Base-by-base conservation (phyloP, 2,329 filamentous ascomycete genomes). In the Hymenoscyphus scutula region DNA sequence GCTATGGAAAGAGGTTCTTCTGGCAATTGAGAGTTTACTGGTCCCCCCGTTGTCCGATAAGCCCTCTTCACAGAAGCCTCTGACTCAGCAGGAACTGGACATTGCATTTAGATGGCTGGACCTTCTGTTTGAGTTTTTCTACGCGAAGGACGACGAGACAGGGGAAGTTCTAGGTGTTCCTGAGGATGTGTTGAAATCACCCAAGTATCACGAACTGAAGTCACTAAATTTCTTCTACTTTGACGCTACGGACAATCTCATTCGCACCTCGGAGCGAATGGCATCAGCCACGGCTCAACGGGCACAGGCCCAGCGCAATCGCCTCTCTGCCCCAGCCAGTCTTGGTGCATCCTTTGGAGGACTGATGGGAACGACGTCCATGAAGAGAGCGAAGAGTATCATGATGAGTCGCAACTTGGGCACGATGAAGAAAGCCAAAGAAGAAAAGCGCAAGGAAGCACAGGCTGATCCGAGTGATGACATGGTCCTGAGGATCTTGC, bases 191-290 rank as follows among this genome's bases (percentile, higher is more conserved):
- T 84, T 99, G 73, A 97, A 96, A 77, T 96, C 92, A 68, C 91
- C 94, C 73, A 99, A 99, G 83, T 99, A 97, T 81, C 93, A 97
- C 80, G 95, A 99, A 76, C 86, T 99, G 60, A 91, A 95, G 68
- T 94, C 92, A 65, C 84, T 99, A 66, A 96, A 97, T 79, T 99
- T 98, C 82, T 99, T 98, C 82, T 99, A 99, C 80, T 96, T 95
- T 73, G 93, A 98, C 72, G 85, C 89, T 34, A 96, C 92, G 0
- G 91, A 96, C 65, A 93, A 90, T 70, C 84, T 99, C 13, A 92
- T 98, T 70, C 89, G 94, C 58, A 96, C 92, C n/a, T 97, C 92
- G 2, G 95, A 99, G 77, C 86, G 91, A 61, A 99, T 99, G 90
- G 94, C 93, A 3, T 89, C 91, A 1, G 92, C 92, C 48, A 96